A percentile compares a stretch with the other conserved stretches of the same genome.
These are phyloP conservation scores for Candida tibetensis DNA, from an alignment of 805 yeast genomes.

Conservation along the genomic window DNA sequence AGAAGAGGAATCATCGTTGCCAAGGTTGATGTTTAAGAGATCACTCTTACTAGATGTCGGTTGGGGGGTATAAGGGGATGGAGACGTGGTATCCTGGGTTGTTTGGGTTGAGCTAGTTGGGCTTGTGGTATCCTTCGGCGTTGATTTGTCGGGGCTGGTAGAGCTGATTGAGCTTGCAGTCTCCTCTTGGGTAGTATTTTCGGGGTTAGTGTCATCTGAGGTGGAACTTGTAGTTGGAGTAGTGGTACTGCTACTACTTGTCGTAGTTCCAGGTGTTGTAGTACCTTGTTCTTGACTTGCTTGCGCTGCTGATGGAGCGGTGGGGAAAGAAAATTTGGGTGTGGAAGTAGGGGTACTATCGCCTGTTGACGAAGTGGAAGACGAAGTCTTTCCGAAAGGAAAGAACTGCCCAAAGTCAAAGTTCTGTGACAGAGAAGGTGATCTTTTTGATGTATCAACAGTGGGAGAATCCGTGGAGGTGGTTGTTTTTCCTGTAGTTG, in stretches of 20 bases:
- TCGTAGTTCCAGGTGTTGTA: too few species aligned
- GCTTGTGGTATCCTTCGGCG: background rate
- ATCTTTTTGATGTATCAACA: background rate
- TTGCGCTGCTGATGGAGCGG: too few species aligned
- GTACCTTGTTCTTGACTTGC: too few species aligned
- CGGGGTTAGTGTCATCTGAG: background rate
- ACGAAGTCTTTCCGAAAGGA: background rate
- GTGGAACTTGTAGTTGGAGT: background rate
- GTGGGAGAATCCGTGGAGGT: background rate
- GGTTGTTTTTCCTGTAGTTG: too few species aligned
- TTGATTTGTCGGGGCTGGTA: background rate
- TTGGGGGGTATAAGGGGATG: too few species aligned
- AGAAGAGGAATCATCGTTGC: slow-evolving; percentile 1
- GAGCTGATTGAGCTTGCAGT: background rate
- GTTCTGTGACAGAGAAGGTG: background rate
- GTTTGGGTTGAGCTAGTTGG: slow-evolving; percentile 1
- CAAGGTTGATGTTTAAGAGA: too few species aligned
- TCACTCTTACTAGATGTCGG: too few species aligned
- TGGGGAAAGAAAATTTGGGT: background rate
- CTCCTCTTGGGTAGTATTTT: background rate
- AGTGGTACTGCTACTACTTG: too few species aligned
- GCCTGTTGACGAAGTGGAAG: background rate
- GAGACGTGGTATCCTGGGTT: slow-evolving; percentile 3
- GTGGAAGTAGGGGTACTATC: background rate
- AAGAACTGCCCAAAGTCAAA: background rate